Conservation (phyloP, 805 yeast genomes). For the Myxozyma melibiosi region DNA sequence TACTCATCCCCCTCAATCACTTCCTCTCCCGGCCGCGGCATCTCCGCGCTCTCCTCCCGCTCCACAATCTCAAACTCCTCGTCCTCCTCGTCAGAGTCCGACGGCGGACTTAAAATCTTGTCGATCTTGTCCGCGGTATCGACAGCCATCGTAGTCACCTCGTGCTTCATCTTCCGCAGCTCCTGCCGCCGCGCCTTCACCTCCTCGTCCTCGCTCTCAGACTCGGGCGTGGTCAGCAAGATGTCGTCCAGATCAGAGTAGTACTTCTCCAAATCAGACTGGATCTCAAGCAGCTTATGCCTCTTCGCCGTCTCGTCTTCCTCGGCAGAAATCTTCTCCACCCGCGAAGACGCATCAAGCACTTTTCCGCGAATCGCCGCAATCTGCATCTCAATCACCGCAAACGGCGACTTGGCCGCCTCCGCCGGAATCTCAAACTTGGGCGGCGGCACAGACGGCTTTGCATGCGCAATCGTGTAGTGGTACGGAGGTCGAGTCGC, state of each 20-base stretch:
- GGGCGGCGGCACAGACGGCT: constrained; percentile 7
- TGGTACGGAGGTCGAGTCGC: constrained; percentile 26
- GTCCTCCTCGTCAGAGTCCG: constrained; percentile 24
- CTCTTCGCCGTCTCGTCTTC: neutral
- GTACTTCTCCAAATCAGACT: constrained; percentile 33
- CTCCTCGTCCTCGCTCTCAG: constrained; percentile 19
- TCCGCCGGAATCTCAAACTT: constrained; percentile 7
- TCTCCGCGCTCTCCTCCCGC: neutral
- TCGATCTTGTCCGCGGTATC: constrained; percentile 37
- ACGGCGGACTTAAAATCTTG: constrained; percentile 28
- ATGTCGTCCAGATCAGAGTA: constrained; percentile 37
- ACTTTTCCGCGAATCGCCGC: constrained; percentile 1
- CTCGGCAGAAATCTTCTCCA: constrained; percentile 10
- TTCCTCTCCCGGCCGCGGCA: neutral
- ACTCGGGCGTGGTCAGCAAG: constrained; percentile 18
- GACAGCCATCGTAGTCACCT: constrained; percentile 36
- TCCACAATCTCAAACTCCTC: constrained; percentile 20
- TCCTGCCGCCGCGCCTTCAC: constrained; percentile 16
- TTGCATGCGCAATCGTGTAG: constrained; percentile 22
- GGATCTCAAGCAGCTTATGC: constrained; percentile 20
- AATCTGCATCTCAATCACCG: neutral
- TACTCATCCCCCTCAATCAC: constrained; percentile 18
- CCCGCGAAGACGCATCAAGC: constrained; percentile 4
- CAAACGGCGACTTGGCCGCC: constrained; percentile 12
- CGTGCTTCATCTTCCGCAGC: constrained; percentile 33